These are phyloP conservation scores for Alternaria tenuissima DNA, from an alignment of 2,329 filamentous ascomycete species.

Conservation along the genomic window DNA sequence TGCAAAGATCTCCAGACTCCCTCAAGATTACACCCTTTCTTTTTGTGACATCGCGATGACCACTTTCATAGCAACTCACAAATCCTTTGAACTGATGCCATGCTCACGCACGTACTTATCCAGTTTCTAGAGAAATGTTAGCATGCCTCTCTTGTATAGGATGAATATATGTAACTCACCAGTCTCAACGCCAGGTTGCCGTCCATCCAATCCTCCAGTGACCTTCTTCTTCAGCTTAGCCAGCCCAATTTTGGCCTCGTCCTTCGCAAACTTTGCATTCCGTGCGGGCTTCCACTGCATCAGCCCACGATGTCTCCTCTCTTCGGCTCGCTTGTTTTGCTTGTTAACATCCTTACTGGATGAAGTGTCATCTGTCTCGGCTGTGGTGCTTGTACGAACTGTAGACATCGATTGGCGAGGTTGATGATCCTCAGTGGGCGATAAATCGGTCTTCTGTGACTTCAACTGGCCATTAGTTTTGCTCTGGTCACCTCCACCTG, in stretches of 20 bases:
- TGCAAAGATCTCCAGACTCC: not conserved
- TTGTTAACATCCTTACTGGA: conserved; percentile 67
- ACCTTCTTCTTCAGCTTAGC: conserved; percentile 79
- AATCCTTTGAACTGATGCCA: not conserved
- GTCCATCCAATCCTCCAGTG: conserved; percentile 73
- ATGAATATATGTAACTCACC: conserved; percentile 37
- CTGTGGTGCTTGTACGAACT: conserved; percentile 38
- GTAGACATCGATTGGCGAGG: conserved; percentile 40
- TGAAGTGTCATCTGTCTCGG: conserved; percentile 24
- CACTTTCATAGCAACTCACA: not conserved
- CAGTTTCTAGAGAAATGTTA: conserved; percentile 36
- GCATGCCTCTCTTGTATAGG: conserved; percentile 15
- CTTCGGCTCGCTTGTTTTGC: conserved; percentile 74
- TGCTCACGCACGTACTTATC: conserved; percentile 1
- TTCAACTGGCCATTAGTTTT: conserved; percentile 31
- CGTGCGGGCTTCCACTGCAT: conserved; percentile 96
- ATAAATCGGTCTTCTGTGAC: conserved; percentile 42
- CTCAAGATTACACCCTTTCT: not conserved
- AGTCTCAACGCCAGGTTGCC: conserved; percentile 89
- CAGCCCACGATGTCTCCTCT: conserved; percentile 84
- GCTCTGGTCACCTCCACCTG: conserved; percentile 21
- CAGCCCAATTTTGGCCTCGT: conserved; percentile 82
- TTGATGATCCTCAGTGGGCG: conserved; percentile 24
- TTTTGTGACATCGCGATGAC: not conserved
- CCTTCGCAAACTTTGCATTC: conserved; percentile 85